A percentile compares a stretch with the other conserved stretches of the same genome.
These are phyloP conservation scores for Bocquillonia castaneifolia DNA, from an alignment of 441 rosid genomes.

Conservation along the genomic window DNA sequence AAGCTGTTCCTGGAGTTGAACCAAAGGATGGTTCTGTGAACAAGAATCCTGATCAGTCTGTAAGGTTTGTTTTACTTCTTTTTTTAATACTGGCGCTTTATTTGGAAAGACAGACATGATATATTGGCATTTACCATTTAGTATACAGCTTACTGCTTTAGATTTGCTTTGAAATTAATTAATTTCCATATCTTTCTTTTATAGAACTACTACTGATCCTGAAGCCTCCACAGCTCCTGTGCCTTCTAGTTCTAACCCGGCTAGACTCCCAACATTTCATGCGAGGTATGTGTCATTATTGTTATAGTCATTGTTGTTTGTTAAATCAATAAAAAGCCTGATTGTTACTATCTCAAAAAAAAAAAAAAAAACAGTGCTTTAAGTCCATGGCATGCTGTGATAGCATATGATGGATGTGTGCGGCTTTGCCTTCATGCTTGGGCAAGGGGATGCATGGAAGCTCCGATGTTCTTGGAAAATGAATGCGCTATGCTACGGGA, in stretches of 20 bases:
- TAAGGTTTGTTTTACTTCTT: slow-evolving; percentile 42
- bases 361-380: slow-evolving; percentile 52
- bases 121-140: too few relatives aligned
- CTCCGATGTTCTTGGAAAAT: slow-evolving; percentile 93
- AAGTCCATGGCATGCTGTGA: slow-evolving; percentile 97
- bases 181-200: slow-evolving; percentile 15
- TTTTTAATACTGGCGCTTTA: background rate
- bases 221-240: slow-evolving; percentile 54
- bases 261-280: slow-evolving; percentile 86
- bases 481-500: slow-evolving; percentile 88
- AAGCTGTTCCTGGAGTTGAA: slow-evolving; percentile 28
- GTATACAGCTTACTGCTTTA: too few relatives aligned
- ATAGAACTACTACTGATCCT: slow-evolving; percentile 46
- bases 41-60: slow-evolving; percentile 44
- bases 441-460: slow-evolving; percentile 98
- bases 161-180: slow-evolving; percentile 1
- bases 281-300: slow-evolving; percentile 53
- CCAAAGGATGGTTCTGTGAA: slow-evolving; percentile 37
- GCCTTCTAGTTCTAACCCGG: slow-evolving; percentile 57
- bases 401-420: slow-evolving; percentile 96
- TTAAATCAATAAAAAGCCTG: slow-evolving; percentile 6
- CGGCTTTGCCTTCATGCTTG: slow-evolving; percentile 98
- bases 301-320: slow-evolving; percentile 6
- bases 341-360: too few relatives aligned
- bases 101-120: too few relatives aligned